phyloP scores from a whole-genome alignment of 1,284 basidiomycete genomes.

The Cystobasidium slooffiae region DNA sequence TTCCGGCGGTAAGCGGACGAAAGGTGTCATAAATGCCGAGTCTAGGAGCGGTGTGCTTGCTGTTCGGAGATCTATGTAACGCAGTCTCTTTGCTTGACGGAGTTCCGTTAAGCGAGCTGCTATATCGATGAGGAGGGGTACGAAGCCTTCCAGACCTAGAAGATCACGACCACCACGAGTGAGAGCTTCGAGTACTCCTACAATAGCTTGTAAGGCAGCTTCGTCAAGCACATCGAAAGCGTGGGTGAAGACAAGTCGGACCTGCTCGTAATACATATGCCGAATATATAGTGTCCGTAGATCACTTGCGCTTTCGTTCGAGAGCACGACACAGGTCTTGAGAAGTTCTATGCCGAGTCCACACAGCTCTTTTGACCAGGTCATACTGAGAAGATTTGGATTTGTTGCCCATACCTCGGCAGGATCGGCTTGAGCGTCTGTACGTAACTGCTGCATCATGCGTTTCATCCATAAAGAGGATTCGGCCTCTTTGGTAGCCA shows the following conservation, averaged over 20 bases:
- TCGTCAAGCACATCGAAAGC: conserved; percentile 41
- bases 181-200: conserved; percentile 46
- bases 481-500: conserved; percentile 22
- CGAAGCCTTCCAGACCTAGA: conserved; percentile 51
- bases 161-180: conserved; percentile 51
- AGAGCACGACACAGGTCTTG: conserved; percentile 26
- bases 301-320: conserved; percentile 29
- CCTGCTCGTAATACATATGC: conserved; percentile 35
- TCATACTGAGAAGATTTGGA: conserved; percentile 16
- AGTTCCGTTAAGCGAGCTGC: conserved; percentile 43
- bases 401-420: conserved; percentile 24
- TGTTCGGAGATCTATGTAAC: conserved; percentile 43
- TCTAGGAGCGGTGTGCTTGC: conserved; percentile 50
- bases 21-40: conserved; percentile 49
- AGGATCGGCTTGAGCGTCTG: conserved; percentile 29
- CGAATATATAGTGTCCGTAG: conserved; percentile 20
- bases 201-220: conserved; percentile 46
- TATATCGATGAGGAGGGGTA: conserved; percentile 50
- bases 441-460: conserved; percentile 7
- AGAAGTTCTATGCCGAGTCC: conserved; percentile 27
- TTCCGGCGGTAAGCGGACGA: conserved; percentile 46
- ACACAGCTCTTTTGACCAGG: conserved; percentile 12
- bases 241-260: conserved; percentile 11
- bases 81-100: conserved; percentile 46
- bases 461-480: conserved; percentile 28